Evolutionary conservation across 306 rosid species (phyloP).

Genomic region (Alnus glutinosa): DNA sequence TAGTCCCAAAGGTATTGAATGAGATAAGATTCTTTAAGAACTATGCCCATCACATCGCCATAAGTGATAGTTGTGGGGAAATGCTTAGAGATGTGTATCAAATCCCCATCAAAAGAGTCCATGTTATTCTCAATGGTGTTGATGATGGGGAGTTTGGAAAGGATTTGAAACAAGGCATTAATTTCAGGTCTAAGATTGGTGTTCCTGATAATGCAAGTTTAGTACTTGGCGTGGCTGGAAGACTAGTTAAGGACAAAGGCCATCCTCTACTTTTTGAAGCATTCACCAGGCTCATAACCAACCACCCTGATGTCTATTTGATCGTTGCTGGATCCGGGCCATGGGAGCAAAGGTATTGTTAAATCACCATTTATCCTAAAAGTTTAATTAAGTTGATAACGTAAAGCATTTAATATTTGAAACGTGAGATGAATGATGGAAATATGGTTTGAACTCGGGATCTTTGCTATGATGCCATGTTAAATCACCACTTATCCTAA

Average conservation of each 20-base stretch:
- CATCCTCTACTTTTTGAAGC: conserved; percentile 91
- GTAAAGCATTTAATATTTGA: too few species aligned
- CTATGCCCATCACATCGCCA: conserved; percentile 84
- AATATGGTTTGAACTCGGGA: too few species aligned
- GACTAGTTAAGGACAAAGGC: conserved; percentile 91
- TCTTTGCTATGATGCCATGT: too few species aligned
- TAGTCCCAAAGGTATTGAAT: conserved; percentile 71
- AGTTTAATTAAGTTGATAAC: too few species aligned
- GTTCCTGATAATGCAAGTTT: conserved; percentile 66
- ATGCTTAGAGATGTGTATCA: conserved; percentile 88
- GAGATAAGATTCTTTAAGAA: conserved; percentile 86
- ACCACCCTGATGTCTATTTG: conserved; percentile 56
- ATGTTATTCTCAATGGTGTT: conserved; percentile 88
- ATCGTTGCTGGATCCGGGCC: conserved; percentile 94
- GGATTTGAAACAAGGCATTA: conserved; percentile 50
- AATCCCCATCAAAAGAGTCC: conserved; percentile 73
- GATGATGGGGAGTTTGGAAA: conserved; percentile 58
- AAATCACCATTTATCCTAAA: too few species aligned
- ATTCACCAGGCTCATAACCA: conserved; percentile 51
- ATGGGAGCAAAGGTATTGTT: conserved; percentile 52
- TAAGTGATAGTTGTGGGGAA: conserved; percentile 92
- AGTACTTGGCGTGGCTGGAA: conserved; percentile 91
- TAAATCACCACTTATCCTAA: too few species aligned
- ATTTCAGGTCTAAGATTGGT: conserved; percentile 57
- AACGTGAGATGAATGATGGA: too few species aligned